Percentiles rank a stretch among this genome's conserved stretches.
phyloP scores from a whole-genome alignment of 1,284 basidiomycete genomes.

The Heimioporus punctisporus region DNA sequence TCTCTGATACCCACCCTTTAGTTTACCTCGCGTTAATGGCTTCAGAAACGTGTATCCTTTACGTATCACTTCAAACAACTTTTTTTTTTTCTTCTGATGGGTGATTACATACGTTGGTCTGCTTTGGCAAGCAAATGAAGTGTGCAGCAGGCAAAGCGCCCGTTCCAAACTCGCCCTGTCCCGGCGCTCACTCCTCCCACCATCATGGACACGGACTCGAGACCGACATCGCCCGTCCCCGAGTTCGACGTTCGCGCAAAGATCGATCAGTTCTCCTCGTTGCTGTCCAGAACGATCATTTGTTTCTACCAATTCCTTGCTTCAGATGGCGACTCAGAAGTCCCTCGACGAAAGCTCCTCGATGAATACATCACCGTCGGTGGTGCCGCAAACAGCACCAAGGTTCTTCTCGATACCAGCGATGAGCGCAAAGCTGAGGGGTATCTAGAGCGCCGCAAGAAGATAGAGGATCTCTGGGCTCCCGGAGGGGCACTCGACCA shows the following conservation, averaged over 20 bases:
- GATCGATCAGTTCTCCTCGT: constrained; percentile 25
- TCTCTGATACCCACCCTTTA: constrained; percentile 26
- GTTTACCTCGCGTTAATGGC: constrained; percentile 29
- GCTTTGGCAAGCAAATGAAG: neutral
- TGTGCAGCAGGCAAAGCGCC: neutral
- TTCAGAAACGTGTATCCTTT: constrained; percentile 31
- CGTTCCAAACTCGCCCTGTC: constrained; percentile 8
- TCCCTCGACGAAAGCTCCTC: constrained; percentile 21
- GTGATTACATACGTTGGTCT: too few species aligned
- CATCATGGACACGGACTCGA: constrained; percentile 17
- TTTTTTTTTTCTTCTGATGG: too few species aligned
- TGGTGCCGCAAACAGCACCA: constrained; percentile 27
- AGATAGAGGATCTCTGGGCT: constrained; percentile 19
- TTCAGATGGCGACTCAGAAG: constrained; percentile 27
- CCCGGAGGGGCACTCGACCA: constrained; percentile 14
- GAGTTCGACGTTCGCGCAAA: constrained; percentile 21
- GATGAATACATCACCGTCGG: constrained; percentile 32
- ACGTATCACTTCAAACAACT: neutral
- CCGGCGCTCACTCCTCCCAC: neutral
- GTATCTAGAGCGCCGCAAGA: constrained; percentile 24
- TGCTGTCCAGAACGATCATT: constrained; percentile 26
- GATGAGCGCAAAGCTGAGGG: constrained; percentile 25
- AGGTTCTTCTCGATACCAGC: constrained; percentile 24
- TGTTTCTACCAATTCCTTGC: constrained; percentile 32
- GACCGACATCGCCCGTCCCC: neutral